A percentile compares a stretch with the other conserved stretches of the same genome.
Conservation (phyloP, 1,139 yeast genomes). For the Diutina siamensis region DNA sequence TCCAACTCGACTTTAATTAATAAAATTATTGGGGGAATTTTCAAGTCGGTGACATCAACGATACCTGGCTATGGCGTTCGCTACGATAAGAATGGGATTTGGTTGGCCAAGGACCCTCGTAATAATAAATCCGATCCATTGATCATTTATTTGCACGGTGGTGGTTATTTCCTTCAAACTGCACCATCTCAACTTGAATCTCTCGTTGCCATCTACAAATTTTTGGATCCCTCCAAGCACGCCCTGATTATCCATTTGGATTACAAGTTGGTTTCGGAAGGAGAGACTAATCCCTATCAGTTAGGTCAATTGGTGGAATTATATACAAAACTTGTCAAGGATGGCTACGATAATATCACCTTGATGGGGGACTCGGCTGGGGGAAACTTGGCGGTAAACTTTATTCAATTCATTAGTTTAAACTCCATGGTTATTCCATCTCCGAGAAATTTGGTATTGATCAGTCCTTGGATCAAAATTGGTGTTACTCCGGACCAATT, state of each 20-base stretch:
- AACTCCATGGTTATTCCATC: neutral
- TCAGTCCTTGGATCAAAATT: conserved; percentile 32
- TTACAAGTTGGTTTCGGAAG: conserved; percentile 5
- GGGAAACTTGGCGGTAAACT: conserved; percentile 23
- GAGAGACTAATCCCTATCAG: conserved; percentile 5
- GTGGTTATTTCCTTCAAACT: conserved; percentile 30
- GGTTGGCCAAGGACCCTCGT: neutral
- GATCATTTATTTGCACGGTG: conserved; percentile 32
- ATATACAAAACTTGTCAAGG: neutral
- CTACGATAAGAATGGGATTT: conserved; percentile 20
- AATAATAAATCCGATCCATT: conserved; percentile 19
- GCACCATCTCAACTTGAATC: conserved; percentile 23
- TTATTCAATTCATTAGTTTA: conserved; percentile 13
- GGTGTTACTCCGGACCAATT: conserved; percentile 14
- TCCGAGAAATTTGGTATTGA: conserved; percentile 22
- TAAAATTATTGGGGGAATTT: conserved; percentile 9
- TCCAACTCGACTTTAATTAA: conserved; percentile 9
- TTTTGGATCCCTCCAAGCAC: conserved; percentile 18
- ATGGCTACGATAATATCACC: conserved; percentile 1
- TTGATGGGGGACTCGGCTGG: conserved; percentile 33
- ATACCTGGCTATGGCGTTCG: conserved; percentile 23
- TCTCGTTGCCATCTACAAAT: conserved; percentile 19
- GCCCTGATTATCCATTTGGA: neutral
- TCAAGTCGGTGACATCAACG: conserved; percentile 8
- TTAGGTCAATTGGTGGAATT: conserved; percentile 2